phyloP scores from a whole-genome alignment of 2,329 filamentous ascomycete species.

The Ploettnerulaceae sp. region DNA sequence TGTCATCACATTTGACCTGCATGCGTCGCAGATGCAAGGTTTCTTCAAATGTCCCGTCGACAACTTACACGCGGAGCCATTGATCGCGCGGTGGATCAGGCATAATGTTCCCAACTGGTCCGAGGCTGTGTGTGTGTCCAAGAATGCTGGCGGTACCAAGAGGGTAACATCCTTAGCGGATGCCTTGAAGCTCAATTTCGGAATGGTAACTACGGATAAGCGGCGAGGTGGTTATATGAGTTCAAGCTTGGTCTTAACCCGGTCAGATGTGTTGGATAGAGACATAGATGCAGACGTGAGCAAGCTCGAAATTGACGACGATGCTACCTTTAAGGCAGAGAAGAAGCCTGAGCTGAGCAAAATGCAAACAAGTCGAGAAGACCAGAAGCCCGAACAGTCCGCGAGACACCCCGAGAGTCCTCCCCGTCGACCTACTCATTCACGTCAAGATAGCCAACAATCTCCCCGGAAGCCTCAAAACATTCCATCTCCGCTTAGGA shows the following conservation, averaged over 20 bases:
- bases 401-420: constrained; percentile 14
- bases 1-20: constrained; percentile 94
- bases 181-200: constrained; percentile 94
- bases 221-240: constrained; percentile 63
- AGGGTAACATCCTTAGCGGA: constrained; percentile 93
- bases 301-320: constrained; percentile 26
- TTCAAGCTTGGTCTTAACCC: constrained; percentile 71
- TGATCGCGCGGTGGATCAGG: constrained; percentile 93
- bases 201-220: constrained; percentile 85
- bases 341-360: constrained; percentile 17
- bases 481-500: constrained; percentile 23
- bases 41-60: constrained; percentile 98
- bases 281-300: constrained; percentile 37
- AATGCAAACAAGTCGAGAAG: constrained; percentile 11
- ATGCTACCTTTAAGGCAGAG: constrained; percentile 8
- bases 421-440: constrained; percentile 20
- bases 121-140: constrained; percentile 93
- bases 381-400: constrained; percentile 13
- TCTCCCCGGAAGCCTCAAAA: constrained; percentile 24
- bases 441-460: constrained; percentile 25
- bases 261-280: constrained; percentile 56
- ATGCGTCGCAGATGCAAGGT: constrained; percentile 98
- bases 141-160: constrained; percentile 96
- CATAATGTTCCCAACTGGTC: constrained; percentile 83
- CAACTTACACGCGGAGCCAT: constrained; percentile 91